Evolutionary conservation across 768 basidiomycete species (phyloP).

Genomic region (Gloeophyllum trabeum): DNA sequence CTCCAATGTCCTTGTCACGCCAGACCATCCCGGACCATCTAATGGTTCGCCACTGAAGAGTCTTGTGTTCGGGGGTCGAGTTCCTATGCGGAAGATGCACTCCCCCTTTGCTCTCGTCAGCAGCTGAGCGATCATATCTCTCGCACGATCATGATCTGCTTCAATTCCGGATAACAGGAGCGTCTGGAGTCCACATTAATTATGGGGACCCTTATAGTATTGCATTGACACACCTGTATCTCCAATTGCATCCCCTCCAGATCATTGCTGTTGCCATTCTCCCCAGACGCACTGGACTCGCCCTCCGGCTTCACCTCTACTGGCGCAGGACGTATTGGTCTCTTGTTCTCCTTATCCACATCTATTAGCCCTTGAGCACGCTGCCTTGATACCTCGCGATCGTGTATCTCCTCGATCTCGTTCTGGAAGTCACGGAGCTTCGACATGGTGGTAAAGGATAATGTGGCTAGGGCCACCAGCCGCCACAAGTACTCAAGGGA

Average conservation of each 20-base stretch:
- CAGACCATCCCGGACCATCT: conserved; percentile 42
- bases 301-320: conserved; percentile 9
- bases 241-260: conserved; percentile 38
- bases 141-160: conserved; percentile 39
- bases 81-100: conserved; percentile 63
- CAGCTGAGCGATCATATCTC: conserved; percentile 52
- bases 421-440: conserved; percentile 53
- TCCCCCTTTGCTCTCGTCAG: conserved; percentile 64
- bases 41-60: conserved; percentile 43
- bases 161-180: conserved; percentile 31
- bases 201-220: background rate
- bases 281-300: background rate
- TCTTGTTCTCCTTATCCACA: conserved; percentile 13
- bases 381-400: conserved; percentile 56
- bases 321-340: conserved; percentile 30
- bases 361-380: conserved; percentile 27
- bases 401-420: conserved; percentile 70
- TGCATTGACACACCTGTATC: conserved; percentile 30
- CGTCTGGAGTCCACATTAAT: conserved; percentile 19
- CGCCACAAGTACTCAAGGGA: too few relatives aligned
- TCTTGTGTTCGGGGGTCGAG: conserved; percentile 43
- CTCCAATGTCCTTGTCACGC: conserved; percentile 33
- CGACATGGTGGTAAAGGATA: conserved; percentile 38
- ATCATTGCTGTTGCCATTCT: conserved; percentile 1
- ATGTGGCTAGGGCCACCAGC: too few relatives aligned